Conservation (phyloP, 352 stramenopile species). For the Aphanomyces stellatus region DNA sequence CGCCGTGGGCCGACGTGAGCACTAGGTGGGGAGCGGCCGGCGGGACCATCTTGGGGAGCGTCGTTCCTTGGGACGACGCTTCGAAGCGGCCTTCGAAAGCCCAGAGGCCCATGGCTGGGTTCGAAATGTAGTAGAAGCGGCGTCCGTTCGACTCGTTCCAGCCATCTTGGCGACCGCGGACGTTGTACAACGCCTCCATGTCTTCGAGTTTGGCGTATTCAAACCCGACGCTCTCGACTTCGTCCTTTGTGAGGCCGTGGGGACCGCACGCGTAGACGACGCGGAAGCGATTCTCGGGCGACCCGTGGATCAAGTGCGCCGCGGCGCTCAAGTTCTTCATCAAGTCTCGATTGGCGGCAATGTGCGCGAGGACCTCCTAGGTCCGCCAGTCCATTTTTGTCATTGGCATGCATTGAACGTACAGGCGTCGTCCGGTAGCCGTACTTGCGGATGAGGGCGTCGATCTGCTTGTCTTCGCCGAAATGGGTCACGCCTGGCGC, state of each 20-base stretch:
- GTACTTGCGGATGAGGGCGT: conserved; percentile 94
- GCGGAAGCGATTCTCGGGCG: conserved; percentile 94
- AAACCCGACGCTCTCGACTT: conserved; percentile 92
- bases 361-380: conserved; percentile 88
- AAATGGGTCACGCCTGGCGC: conserved; percentile 91
- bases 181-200: conserved; percentile 81
- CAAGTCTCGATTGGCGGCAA: conserved; percentile 89
- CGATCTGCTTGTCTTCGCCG: conserved; percentile 91
- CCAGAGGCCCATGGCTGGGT: conserved; percentile 95
- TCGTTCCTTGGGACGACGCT: conserved; percentile 30
- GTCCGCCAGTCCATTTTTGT: too few species aligned
- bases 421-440: conserved; percentile 93
- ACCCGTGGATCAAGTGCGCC: conserved; percentile 96
- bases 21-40: conserved; percentile 19
- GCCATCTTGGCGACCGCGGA: conserved; percentile 82
- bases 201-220: conserved; percentile 79
- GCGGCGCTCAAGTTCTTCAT: conserved; percentile 93
- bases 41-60: neutral
- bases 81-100: conserved; percentile 82
- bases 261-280: conserved; percentile 90
- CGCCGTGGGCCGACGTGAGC: conserved; percentile 34
- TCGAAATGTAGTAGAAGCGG: conserved; percentile 96
- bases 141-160: conserved; percentile 83
- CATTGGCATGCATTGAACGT: too few species aligned
- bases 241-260: conserved; percentile 84